Evolutionary conservation across 148 eudicot species (phyloP).

Genomic region (Rhododendron ferrugineum): DNA sequence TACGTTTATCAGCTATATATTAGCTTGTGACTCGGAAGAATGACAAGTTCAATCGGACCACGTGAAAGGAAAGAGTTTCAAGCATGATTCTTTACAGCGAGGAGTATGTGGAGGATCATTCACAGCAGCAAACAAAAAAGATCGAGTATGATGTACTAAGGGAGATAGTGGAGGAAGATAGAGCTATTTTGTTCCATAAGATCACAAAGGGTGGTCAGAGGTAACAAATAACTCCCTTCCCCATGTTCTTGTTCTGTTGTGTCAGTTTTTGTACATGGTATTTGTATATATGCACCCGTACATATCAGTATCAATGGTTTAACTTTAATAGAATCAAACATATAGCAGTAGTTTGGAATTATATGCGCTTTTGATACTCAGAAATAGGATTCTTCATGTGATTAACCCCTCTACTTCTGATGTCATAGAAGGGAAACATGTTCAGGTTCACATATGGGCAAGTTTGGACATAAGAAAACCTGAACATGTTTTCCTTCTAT

Average conservation of each 20-base stretch:
- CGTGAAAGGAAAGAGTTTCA: conserved; percentile 98
- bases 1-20: conserved; percentile 84
- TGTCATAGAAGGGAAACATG: too few species aligned
- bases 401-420: too few species aligned
- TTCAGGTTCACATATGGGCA: too few species aligned
- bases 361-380: too few species aligned
- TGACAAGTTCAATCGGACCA: conserved; percentile 77
- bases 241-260: not conserved
- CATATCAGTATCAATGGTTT: not conserved
- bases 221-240: not conserved
- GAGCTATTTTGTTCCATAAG: conserved; percentile 70
- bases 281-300: not conserved
- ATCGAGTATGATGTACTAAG: conserved; percentile 80
- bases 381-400: too few species aligned
- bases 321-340: not conserved
- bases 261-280: not conserved
- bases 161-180: conserved; percentile 90
- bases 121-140: conserved; percentile 88
- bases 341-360: not conserved
- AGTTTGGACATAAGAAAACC: too few species aligned
- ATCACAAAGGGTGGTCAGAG: conserved; percentile 48
- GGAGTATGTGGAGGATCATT: conserved; percentile 84
- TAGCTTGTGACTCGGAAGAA: conserved; percentile 81
- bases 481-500: too few species aligned
- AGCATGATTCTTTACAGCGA: conserved; percentile 87